Percentiles rank a stretch among this genome's conserved stretches.
phyloP scores from a whole-genome alignment of 1,284 basidiomycete genomes.

The Trametes sp. region DNA sequence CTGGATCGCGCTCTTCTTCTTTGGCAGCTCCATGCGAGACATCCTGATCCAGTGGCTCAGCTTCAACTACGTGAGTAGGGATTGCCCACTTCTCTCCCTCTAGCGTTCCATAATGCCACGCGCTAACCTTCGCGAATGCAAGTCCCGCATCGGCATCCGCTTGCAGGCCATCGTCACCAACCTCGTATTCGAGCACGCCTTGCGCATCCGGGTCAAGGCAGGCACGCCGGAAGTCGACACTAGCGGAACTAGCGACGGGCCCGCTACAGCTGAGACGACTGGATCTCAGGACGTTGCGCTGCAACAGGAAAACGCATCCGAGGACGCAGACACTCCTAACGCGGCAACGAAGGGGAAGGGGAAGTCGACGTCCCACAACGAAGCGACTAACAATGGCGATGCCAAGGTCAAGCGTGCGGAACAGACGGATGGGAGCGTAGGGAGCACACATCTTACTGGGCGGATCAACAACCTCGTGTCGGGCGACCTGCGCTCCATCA shows the following conservation, averaged over 20 bases:
- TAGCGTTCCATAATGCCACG: conserved; percentile 45
- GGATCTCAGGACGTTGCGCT: conserved; percentile 40
- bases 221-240: conserved; percentile 25
- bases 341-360: conserved; percentile 25
- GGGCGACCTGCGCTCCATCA: conserved; percentile 24
- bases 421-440: conserved; percentile 37
- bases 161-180: conserved; percentile 53
- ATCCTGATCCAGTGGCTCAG: conserved; percentile 52
- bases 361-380: neutral
- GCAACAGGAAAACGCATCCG: conserved; percentile 27
- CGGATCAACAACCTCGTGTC: conserved; percentile 50
- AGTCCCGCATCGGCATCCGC: neutral
- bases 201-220: conserved; percentile 59
- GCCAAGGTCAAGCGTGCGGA: conserved; percentile 19
- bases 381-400: neutral
- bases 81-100: neutral
- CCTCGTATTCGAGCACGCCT: conserved; percentile 63
- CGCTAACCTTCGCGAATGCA: conserved; percentile 41
- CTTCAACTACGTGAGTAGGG: conserved; percentile 31
- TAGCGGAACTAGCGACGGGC: conserved; percentile 13
- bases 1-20: conserved; percentile 69
- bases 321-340: neutral
- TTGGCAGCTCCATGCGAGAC: conserved; percentile 58
- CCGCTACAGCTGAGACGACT: conserved; percentile 14
- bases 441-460: conserved; percentile 51